Conservation (phyloP, 768 basidiomycete species). For the Rhizopogon vinicolor region DNA sequence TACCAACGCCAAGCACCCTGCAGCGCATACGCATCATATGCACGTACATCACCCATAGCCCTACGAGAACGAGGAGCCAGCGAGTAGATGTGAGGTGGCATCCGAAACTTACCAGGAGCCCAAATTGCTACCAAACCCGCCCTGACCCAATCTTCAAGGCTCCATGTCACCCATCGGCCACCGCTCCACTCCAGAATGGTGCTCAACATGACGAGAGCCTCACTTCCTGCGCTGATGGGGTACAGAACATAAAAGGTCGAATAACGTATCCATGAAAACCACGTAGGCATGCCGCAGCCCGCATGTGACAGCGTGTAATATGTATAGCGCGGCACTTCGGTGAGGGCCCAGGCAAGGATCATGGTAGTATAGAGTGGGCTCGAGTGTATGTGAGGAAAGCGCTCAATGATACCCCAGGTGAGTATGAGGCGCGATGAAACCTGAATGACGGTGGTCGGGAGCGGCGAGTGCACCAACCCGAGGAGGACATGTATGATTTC, state of each 20-base stretch:
- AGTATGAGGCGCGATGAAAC: constrained; percentile 78
- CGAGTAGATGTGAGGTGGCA: not conserved
- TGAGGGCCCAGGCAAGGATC: constrained; percentile 89
- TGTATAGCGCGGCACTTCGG: constrained; percentile 88
- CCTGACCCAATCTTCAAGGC: constrained; percentile 51
- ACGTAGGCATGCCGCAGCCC: constrained; percentile 44
- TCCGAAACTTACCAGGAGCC: constrained; percentile 72
- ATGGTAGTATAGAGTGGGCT: constrained; percentile 86
- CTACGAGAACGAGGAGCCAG: constrained; percentile 18
- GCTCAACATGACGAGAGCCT: constrained; percentile 78
- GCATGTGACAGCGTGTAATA: constrained; percentile 77
- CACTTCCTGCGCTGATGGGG: constrained; percentile 86
- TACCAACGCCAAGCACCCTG: constrained; percentile 43
- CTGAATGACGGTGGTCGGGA: constrained; percentile 72
- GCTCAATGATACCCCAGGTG: constrained; percentile 71
- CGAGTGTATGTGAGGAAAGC: constrained; percentile 42
- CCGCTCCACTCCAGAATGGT: constrained; percentile 57
- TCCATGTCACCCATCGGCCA: constrained; percentile 44
- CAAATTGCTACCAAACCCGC: constrained; percentile 67
- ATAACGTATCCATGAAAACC: constrained; percentile 78
- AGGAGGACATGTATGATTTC: constrained; percentile 80
- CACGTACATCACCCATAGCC: constrained; percentile 50
- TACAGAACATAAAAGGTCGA: constrained; percentile 94
- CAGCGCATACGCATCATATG: constrained; percentile 57
- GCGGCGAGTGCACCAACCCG: constrained; percentile 75